Conservation (phyloP, 2,329 filamentous ascomycete species). For the Aspergillus brunneoviolaceus region DNA sequence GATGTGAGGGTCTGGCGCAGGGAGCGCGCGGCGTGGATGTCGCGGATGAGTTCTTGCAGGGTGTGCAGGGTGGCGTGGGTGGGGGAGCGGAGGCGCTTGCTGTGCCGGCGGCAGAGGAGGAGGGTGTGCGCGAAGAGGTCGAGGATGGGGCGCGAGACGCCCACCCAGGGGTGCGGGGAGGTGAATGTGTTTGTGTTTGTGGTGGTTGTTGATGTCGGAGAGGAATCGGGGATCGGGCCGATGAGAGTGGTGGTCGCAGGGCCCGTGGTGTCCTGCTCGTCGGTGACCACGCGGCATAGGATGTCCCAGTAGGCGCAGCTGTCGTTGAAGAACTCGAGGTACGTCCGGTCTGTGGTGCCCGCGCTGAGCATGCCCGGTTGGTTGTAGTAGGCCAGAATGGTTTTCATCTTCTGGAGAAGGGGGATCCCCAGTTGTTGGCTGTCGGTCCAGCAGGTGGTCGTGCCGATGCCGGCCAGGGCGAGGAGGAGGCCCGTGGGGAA, state of each 20-base stretch:
- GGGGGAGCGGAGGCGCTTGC: neutral
- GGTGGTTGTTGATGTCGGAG: neutral
- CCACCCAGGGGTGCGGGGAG: neutral
- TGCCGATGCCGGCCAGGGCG: neutral
- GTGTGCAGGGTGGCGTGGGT: neutral
- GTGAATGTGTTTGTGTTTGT: neutral
- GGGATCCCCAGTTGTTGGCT: neutral
- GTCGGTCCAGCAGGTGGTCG: conserved; percentile 1
- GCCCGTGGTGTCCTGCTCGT: neutral
- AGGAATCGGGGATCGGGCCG: neutral
- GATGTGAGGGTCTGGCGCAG: neutral
- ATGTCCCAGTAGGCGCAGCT: neutral
- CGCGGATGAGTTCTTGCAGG: neutral
- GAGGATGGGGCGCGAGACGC: neutral
- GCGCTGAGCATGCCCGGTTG: neutral
- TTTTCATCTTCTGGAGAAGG: neutral
- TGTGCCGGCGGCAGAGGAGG: neutral
- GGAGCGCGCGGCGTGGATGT: neutral
- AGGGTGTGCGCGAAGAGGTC: neutral
- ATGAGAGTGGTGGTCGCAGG: too few species aligned
- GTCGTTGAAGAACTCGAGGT: conserved; percentile 1
- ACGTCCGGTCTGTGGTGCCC: neutral
- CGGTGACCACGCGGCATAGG: neutral
- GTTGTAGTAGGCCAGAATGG: neutral
- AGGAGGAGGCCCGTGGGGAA: neutral